Base-by-base conservation (phyloP, 495 filamentous ascomycete species). In the Talaromyces trachyspermus region DNA sequence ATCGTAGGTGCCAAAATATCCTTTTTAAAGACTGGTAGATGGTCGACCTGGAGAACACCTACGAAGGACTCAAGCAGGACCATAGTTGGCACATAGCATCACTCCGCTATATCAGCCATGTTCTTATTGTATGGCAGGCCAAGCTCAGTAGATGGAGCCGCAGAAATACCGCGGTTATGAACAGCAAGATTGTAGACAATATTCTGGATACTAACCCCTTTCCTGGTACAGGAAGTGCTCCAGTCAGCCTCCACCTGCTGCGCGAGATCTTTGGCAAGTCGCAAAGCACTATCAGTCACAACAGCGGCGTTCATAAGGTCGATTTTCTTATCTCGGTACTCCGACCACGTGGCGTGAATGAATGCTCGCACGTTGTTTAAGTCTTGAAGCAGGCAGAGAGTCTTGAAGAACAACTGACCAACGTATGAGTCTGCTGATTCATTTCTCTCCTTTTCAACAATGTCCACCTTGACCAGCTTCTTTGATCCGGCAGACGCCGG, bases 221-320 rank as follows among this genome's bases (percentile, higher is more conserved):
- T 5, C 26, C 25, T n/a, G n/a, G 27, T 17, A 49, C 43, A 30
- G 42, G 52, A 42, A 49, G 39, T 44, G 41, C 20, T 23, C 51
- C 49, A 59, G 50, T 55, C 54, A 22, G 40, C 54, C 26, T 44
- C 49, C 43, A 54, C 49, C 40, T 52, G 58, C 46, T 52, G 26
- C 14, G 54, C 46, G 22, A 62, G 54, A 37, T 55, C 49, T 24
- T 27, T 47, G 14, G 57, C 57, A 47, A 62, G 55, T 50, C 57
- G 49, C 41, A 61, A 57, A 26, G 57, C 59, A 51, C 51, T 56
- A 30, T 63, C 58, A n/a, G 59, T 63, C 53, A 65, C 54, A 18
- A 61, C 26, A 42, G 59, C 57, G 20, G 57, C 60, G 29, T 58
- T 58, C 62, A 61, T 63, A 8, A 61, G 54, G 38, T 61, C 58